These are phyloP conservation scores for Lyophyllum atratum DNA, from an alignment of 768 basidiomycete species.

Conservation along the genomic window DNA sequence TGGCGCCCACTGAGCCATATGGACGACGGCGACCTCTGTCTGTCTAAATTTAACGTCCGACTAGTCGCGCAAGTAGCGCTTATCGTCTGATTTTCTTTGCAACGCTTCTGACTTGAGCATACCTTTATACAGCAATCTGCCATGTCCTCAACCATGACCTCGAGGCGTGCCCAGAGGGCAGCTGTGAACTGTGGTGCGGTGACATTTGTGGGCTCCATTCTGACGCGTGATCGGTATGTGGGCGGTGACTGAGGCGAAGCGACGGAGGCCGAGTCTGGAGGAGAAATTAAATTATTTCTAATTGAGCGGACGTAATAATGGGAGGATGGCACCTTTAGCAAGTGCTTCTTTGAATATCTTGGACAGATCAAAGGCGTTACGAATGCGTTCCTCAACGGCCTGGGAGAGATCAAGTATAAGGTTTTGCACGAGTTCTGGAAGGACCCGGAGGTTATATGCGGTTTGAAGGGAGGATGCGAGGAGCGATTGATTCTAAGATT, in stretches of 20 bases:
- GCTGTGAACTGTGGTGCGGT: conserved; percentile 87
- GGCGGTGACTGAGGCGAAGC: conserved; percentile 37
- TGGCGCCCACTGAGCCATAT: conserved; percentile 8
- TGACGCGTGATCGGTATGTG: conserved; percentile 82
- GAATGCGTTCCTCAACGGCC: conserved; percentile 81
- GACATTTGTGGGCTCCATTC: conserved; percentile 87
- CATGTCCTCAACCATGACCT: conserved; percentile 85
- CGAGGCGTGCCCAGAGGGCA: conserved; percentile 80
- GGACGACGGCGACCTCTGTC: conserved; percentile 4
- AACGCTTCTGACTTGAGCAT: neutral
- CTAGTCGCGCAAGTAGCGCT: neutral
- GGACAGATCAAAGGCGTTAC: conserved; percentile 81
- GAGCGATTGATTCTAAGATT: conserved; percentile 80
- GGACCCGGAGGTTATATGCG: conserved; percentile 85
- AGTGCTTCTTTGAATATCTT: conserved; percentile 85
- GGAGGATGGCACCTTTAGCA: conserved; percentile 61
- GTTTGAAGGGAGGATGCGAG: conserved; percentile 95
- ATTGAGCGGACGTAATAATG: neutral
- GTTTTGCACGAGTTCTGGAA: conserved; percentile 81
- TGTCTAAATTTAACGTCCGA: neutral
- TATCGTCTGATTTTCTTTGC: neutral
- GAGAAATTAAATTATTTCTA: neutral
- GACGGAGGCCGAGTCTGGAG: conserved; percentile 22
- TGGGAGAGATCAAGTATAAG: conserved; percentile 80
- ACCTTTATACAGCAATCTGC: conserved; percentile 90